Percentiles rank a stretch among this genome's conserved stretches.
Conservation (phyloP, 2,329 filamentous ascomycete genomes). For the Venturia effusa region DNA sequence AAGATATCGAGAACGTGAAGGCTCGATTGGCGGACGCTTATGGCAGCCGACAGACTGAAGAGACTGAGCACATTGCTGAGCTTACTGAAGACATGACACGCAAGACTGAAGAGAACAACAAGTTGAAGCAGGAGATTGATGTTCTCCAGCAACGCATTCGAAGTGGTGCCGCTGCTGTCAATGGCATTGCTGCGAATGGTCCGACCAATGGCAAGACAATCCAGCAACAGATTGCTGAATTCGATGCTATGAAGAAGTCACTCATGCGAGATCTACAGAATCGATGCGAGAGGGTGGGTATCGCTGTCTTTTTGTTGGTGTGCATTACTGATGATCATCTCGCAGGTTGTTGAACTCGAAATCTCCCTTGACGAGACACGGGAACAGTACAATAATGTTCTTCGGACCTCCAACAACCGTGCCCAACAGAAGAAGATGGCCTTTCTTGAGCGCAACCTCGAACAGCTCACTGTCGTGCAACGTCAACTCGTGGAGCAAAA, state of each 20-base stretch:
- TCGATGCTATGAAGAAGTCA: constrained; percentile 99
- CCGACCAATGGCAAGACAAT: constrained; percentile 74
- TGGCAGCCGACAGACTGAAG: constrained; percentile 60
- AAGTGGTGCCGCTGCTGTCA: constrained; percentile 44
- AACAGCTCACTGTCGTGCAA: constrained; percentile 95
- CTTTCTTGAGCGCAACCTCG: constrained; percentile 93
- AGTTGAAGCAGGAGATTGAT: constrained; percentile 70
- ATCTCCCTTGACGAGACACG: constrained; percentile 95
- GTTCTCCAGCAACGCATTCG: constrained; percentile 67
- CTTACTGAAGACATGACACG: constrained; percentile 65
- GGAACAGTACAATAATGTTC: constrained; percentile 98
- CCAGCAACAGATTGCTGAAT: constrained; percentile 96
- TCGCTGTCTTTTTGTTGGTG: background rate
- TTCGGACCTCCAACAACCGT: constrained; percentile 92
- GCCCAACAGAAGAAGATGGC: constrained; percentile 99
- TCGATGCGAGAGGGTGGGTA: constrained; percentile 71
- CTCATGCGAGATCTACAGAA: constrained; percentile 98
- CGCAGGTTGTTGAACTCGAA: constrained; percentile 76
- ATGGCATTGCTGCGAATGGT: constrained; percentile 43
- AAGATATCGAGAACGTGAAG: constrained; percentile 78
- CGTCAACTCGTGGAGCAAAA: constrained; percentile 97
- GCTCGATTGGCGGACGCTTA: constrained; percentile 67
- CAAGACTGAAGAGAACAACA: constrained; percentile 71
- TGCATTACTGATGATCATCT: constrained; percentile 10
- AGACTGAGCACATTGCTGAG: constrained; percentile 63